Evolutionary conservation across 805 yeast genomes (phyloP).

Genomic region (Blastobotrys muscicola): DNA sequence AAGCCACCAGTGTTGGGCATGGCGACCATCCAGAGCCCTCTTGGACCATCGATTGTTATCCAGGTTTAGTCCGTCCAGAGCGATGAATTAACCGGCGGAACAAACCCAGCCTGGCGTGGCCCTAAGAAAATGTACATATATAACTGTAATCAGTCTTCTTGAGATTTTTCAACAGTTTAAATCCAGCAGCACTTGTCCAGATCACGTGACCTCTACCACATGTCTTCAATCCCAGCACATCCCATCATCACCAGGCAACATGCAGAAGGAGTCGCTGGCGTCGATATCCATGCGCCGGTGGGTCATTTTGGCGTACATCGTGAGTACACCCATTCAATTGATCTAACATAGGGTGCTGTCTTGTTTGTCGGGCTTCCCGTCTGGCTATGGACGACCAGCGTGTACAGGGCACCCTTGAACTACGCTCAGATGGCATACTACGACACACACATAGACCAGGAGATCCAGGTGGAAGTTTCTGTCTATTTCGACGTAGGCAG

Average conservation of each 20-base stretch:
- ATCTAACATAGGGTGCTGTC: slow-evolving; percentile 14
- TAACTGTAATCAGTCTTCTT: background rate
- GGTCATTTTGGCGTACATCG: slow-evolving; percentile 6
- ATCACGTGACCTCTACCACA: background rate
- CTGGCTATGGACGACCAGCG: slow-evolving; percentile 51
- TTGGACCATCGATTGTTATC: slow-evolving; percentile 73
- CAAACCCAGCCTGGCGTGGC: no score
- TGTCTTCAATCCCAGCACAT: no score
- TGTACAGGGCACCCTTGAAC: slow-evolving; percentile 56
- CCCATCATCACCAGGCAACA: background rate
- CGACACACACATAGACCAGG: slow-evolving; percentile 22
- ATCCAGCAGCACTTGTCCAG: background rate
- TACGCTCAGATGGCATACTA: slow-evolving; percentile 31
- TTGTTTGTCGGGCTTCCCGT: slow-evolving; percentile 45
- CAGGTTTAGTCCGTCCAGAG: slow-evolving; percentile 23
- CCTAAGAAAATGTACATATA: background rate
- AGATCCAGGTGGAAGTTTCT: slow-evolving; percentile 20
- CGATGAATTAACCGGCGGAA: no score
- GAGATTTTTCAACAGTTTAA: background rate
- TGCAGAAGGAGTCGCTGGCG: background rate
- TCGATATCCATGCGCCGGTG: slow-evolving; percentile 5
- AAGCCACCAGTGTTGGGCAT: slow-evolving; percentile 64
- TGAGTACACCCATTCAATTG: slow-evolving; percentile 1
- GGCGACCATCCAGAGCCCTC: slow-evolving; percentile 57
- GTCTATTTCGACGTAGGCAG: slow-evolving; percentile 33